phyloP scores from a whole-genome alignment of 768 basidiomycete species.

The Suillus discolor region DNA sequence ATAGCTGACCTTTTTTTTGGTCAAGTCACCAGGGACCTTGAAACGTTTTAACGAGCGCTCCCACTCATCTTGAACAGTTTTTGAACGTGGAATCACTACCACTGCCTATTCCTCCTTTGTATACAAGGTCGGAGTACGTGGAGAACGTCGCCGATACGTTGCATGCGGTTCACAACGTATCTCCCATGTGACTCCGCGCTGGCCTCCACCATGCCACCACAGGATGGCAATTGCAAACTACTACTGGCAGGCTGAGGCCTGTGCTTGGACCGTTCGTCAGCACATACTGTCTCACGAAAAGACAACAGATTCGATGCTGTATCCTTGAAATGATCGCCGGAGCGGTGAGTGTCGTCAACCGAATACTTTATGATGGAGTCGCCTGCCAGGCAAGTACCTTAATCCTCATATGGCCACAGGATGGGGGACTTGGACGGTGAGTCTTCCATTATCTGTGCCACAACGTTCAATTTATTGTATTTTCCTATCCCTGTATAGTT shows the following conservation, averaged over 20 bases:
- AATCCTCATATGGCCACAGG: neutral
- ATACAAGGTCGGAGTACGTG: neutral
- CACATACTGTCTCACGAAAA: neutral
- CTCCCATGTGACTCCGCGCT: neutral
- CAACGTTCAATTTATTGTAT: conserved; percentile 1
- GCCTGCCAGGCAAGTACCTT: neutral
- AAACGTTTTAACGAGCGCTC: neutral
- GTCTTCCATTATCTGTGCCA: neutral
- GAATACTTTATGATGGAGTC: neutral
- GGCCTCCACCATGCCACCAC: neutral
- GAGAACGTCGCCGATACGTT: neutral
- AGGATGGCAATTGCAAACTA: neutral
- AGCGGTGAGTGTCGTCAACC: neutral
- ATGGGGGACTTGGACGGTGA: neutral
- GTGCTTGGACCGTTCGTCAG: neutral
- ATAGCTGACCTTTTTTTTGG: neutral
- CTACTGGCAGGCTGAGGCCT: neutral
- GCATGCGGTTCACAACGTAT: neutral
- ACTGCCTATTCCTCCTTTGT: neutral
- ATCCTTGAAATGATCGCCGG: neutral
- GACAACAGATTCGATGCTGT: neutral
- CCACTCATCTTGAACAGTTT: neutral
- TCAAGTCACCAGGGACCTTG: neutral
- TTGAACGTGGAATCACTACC: neutral
- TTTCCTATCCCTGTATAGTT: neutral